Base-by-base conservation (phyloP, 192 early-diverging fungal genomes). In the Rhizoclosmatium sp. region DNA sequence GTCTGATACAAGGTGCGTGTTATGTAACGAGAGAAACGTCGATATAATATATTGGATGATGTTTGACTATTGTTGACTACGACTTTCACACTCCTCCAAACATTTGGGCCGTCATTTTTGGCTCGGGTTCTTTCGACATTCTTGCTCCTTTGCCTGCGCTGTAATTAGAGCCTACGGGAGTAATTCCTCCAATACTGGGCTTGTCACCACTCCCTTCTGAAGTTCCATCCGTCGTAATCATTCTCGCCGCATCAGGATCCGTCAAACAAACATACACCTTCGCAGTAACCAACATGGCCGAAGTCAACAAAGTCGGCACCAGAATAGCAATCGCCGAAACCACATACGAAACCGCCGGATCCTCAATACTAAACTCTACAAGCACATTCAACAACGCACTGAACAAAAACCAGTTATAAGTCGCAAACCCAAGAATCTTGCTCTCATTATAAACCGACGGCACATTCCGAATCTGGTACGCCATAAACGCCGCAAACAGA, bases 401-500 rank as follows among this genome's bases (percentile, higher is more conserved):
- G 67, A 69, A 69, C 14, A 69, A 9, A 47, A 69, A 69, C 67
- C 67, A 69, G 19, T 69, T 69, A 44, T 69, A 69, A 10, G 42
- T 21, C 7, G 67, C 44, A 47, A 69, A 69, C 1, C 67, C 67
- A 19, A 69, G 67, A 23, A 69, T n/a, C 67, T 72, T 72, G 9
- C 49, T 58, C 42, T 72, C 71, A 48, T 72, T 72, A 41, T 51
- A 72, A 9, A 59, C 71, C 10, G 54, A 59, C 7, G 71, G 71
- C 9, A 59, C 58, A 45, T 72, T 72, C 9, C 71, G 9, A 39
- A 72, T 72, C 19, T 59, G 71, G 44, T 58, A 72, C n/a, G 71
- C 58, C 54, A 72, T 2, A 48, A 54, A 54, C 10, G 49, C 19
- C 2, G 54, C 54, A 59, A 72, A 59, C 21, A 59, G 19, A 23